These are phyloP conservation scores for Pythium rhizo-oryzae DNA, from an alignment of 352 stramenopile species.

Conservation along the genomic window DNA sequence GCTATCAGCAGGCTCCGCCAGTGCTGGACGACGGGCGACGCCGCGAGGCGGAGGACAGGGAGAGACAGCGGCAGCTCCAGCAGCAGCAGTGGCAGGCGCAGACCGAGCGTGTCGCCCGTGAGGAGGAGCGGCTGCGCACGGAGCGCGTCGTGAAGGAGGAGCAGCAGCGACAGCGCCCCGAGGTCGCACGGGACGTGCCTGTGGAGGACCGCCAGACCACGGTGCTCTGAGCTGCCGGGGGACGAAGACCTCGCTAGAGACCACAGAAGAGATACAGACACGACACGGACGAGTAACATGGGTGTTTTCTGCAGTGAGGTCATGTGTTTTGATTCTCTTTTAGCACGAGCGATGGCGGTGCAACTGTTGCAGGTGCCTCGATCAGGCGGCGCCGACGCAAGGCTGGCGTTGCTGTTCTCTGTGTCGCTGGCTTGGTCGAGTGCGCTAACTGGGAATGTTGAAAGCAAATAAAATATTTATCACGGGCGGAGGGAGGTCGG, in stretches of 20 bases:
- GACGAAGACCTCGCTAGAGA: too few species aligned
- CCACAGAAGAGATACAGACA: background rate
- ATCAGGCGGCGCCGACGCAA: background rate
- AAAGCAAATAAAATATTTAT: conserved; percentile 32
- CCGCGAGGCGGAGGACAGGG: background rate
- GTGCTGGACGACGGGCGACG: background rate
- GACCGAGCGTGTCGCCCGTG: conserved; percentile 3
- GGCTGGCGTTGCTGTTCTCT: background rate
- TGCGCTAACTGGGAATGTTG: background rate
- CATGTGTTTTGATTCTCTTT: background rate
- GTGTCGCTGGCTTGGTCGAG: background rate
- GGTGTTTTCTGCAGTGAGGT: background rate
- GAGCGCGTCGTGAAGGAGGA: conserved; percentile 1
- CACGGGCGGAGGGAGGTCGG: background rate
- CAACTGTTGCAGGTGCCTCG: too few species aligned
- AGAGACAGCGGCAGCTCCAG: background rate
- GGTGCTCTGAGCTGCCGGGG: conserved; percentile 17
- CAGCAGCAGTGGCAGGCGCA: conserved; percentile 5
- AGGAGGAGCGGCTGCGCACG: conserved; percentile 2
- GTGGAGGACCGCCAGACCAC: conserved; percentile 12
- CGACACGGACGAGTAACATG: too few species aligned
- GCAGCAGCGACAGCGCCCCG: background rate
- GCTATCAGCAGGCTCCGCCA: background rate
- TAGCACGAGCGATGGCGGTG: background rate
- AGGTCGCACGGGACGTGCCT: background rate